phyloP scores from a whole-genome alignment of 805 yeast genomes.

The Candida methanosorbosa region DNA sequence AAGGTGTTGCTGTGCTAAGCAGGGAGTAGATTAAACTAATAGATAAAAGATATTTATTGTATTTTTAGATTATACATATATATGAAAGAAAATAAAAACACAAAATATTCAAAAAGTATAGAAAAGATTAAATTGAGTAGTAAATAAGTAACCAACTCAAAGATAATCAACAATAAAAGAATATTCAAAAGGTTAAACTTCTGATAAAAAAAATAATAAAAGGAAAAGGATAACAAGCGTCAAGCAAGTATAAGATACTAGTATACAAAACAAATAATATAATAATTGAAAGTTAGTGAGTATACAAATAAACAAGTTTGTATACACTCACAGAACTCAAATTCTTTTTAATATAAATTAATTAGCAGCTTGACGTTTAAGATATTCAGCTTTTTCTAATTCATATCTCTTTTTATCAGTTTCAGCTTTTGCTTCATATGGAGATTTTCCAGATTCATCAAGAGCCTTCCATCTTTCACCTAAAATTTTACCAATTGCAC shows the following conservation, averaged over 20 bases:
- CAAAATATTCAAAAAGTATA: too few species aligned
- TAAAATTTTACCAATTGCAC: slow-evolving; percentile 88
- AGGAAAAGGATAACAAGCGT: background rate
- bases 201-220: too few species aligned
- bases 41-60: background rate
- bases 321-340: too few species aligned
- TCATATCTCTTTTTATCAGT: slow-evolving; percentile 98
- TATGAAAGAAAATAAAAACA: background rate
- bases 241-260: background rate
- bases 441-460: slow-evolving; percentile 71
- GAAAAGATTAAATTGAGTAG: background rate
- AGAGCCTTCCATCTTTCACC: slow-evolving; percentile 98
- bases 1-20: slow-evolving; percentile 39
- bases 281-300: background rate
- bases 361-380: slow-evolving; percentile 24
- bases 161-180: background rate
- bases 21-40: too few species aligned
- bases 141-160: background rate
- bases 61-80: background rate
- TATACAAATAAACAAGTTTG: too few species aligned
- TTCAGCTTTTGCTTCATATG: slow-evolving; percentile 89
- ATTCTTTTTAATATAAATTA: too few species aligned
- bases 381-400: slow-evolving; percentile 85
- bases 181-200: too few species aligned
- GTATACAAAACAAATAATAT: background rate